Evolutionary conservation across 331 rosid species (phyloP), one percentile per base, ranked within the genome.

Genomic region (Ulmus americana): DNA sequence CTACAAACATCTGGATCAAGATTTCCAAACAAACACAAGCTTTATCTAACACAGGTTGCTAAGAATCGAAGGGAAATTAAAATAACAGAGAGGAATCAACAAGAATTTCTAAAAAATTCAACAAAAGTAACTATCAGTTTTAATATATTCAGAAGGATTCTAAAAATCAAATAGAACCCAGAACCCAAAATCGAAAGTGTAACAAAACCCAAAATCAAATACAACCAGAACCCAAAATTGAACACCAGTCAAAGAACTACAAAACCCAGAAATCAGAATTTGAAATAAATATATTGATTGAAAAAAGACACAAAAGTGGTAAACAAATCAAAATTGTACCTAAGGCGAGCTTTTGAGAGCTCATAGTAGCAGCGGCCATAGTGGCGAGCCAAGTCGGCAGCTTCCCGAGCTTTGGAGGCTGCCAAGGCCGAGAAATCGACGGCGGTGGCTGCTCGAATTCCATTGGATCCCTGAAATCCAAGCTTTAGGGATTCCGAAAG

Each of bases 311-410:
- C 3, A 28, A 28, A 28, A 28, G 35, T 28, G 35, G n/a, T 47
- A 47, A 40, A 22, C 8, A 49, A 39, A 14, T 14, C 38, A 45
- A n/a, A 38, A 5, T 7, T 8, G 57, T 22, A 91, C 98, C 95
- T 92, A 54, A 92, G 97, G 77, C 91, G 97, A 64, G 97, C 97
- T 64, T 92, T 92, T 76, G 98, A 92, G 75, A 92, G 95, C 76
- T 92, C 86, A 84, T 88, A 83, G 69, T 89, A 89, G 80, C 98
- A 92, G 52, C 79, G 84, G 20, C 80, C 82, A 65, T 85, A 87
- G 79, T 89, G 91, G 55, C 95, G 88, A 28, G 83, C 74, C 11
- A 83, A 68, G 59, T 77, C 73, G 0, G 73, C 55, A 4, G 74
- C 61, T 22, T 73, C 80, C 40, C 49, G 60, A n/a, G 80, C 82